Evolutionary conservation across 345 rosid genomes (phyloP).

Genomic region (Populus nigra): DNA sequence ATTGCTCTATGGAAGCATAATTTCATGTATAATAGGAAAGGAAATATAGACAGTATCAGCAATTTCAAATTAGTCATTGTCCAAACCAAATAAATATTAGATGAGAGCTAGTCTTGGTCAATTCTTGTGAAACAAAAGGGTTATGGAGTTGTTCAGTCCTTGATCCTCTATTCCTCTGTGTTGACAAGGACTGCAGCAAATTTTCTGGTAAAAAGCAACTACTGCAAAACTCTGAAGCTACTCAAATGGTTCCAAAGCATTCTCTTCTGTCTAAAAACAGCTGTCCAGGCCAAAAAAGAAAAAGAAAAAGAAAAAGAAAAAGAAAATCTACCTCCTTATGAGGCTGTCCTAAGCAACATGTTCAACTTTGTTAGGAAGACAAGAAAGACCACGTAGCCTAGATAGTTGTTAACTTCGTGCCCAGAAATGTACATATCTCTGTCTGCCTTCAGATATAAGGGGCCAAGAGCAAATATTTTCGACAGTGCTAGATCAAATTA

Average conservation of each 20-base stretch:
- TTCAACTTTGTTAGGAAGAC: conserved; percentile 27
- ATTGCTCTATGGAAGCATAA: neutral
- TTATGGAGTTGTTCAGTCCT: neutral
- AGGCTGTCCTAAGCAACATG: conserved; percentile 11
- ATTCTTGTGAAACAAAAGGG: neutral
- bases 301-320: neutral
- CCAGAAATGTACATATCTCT: neutral
- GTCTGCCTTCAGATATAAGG: neutral
- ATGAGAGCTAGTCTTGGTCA: conserved; percentile 21
- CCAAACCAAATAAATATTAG: conserved; percentile 16
- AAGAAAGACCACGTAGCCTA: conserved; percentile 34
- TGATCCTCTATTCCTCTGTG: neutral
- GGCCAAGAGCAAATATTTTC: neutral
- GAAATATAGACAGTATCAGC: neutral
- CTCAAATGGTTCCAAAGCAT: conserved; percentile 18
- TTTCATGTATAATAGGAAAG: neutral
- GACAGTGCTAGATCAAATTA: neutral
- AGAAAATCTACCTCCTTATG: conserved; percentile 13
- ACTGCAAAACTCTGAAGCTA: conserved; percentile 22
- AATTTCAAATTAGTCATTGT: conserved; percentile 18
- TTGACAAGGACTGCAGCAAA: conserved; percentile 15
- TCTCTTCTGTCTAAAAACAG: conserved; percentile 7
- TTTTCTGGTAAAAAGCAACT: conserved; percentile 7
- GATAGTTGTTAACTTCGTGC: conserved; percentile 1
- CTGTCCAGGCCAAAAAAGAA: neutral